Percentiles rank a stretch among this genome's conserved stretches.
Evolutionary conservation across 805 yeast species (phyloP).

Genomic region (Clavispora vitiphila): DNA sequence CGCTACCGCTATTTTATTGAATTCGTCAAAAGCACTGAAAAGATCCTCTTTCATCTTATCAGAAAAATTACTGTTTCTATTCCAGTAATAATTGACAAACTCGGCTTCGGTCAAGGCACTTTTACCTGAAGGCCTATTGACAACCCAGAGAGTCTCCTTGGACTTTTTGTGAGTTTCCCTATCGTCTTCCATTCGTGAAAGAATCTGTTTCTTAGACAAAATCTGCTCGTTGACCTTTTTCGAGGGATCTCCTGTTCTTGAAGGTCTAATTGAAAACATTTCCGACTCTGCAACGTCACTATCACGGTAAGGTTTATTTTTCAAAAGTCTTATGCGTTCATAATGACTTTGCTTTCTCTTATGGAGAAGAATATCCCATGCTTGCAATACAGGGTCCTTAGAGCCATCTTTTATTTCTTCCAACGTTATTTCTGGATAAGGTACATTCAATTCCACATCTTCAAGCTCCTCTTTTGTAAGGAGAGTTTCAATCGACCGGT

Average conservation of each 20-base stretch:
- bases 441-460: constrained; percentile 24
- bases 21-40: constrained; percentile 45
- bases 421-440: constrained; percentile 29
- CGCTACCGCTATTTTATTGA: constrained; percentile 48
- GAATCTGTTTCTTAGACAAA: constrained; percentile 47
- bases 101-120: constrained; percentile 33
- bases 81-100: constrained; percentile 45
- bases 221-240: constrained; percentile 18
- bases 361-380: constrained; percentile 45
- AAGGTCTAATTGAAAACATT: constrained; percentile 19
- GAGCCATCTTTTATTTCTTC: constrained; percentile 16
- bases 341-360: constrained; percentile 50
- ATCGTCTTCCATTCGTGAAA: constrained; percentile 85
- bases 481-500: constrained; percentile 22
- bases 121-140: constrained; percentile 41
- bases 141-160: constrained; percentile 77
- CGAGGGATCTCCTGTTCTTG: constrained; percentile 20
- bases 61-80: constrained; percentile 38
- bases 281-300: constrained; percentile 17
- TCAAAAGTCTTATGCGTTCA: constrained; percentile 40
- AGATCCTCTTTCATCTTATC: constrained; percentile 34
- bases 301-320: constrained; percentile 19
- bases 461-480: constrained; percentile 34
- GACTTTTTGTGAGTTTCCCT: constrained; percentile 84
- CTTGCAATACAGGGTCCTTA: constrained; percentile 27